Base-by-base conservation (phyloP, 805 yeast genomes). In the Barnettozyma pratensis region DNA sequence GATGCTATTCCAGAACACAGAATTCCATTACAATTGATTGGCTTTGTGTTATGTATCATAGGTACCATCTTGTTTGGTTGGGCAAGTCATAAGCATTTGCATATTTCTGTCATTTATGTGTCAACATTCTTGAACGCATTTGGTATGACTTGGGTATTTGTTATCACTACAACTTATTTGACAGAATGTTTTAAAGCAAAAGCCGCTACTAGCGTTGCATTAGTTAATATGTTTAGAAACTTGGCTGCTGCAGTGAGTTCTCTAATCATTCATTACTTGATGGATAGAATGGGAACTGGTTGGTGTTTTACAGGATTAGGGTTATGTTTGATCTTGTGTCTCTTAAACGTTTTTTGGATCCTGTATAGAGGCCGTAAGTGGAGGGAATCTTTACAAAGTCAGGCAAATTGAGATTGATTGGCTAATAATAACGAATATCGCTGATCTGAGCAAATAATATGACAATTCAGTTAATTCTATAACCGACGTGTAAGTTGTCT, bases 281-380 rank as follows among this genome's bases (percentile, higher is more conserved):
- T 64, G 11, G 44, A 55, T 11, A 52, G 51, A 29, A 70, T 68
- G 75, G 81, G 81, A 0, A 65, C 65, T 47, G 80, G 80, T 0
- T 76, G 81, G 81, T 75, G 79, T 50, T 78, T 76, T 50, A 75
- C 80, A 0, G 80, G 79, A 0, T 57, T 76, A n/a, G 79, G 52
- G 1, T 26, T 49, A 2, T 43, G 43, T 34, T n/a, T 43, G 27
- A 6, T 49, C n/a, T 28, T 49, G n/a, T 44, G 49, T 9, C 9
- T 49, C 2, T 30, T 34, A 5, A 43, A 46, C 40, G 49, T 49
- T 1, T 19, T 43, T 7, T n/a, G 46, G 10, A 49, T 49, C 3
- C 28, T 27, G 34, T 40, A 38, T n/a, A 45, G 46, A 27, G 52
- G 52, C 4, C 31, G 29, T 4, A 30, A 49, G 14, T 49, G 52